A percentile compares a stretch with the other conserved stretches of the same genome.
phyloP scores from a whole-genome alignment of 2,329 filamentous ascomycete species.

The Orbilia quercus region DNA sequence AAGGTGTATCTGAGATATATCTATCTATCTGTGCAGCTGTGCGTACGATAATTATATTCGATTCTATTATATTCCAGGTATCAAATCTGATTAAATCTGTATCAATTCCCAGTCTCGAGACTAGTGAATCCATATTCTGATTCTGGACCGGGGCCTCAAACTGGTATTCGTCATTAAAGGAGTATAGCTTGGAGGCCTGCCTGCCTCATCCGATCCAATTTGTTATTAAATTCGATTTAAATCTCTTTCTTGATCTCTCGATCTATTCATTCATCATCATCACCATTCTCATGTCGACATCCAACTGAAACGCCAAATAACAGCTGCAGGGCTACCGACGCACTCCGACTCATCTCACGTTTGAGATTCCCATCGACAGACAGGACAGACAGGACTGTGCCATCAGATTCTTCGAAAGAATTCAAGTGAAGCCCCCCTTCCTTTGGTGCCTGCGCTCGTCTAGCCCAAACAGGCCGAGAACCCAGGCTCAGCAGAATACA shows the following conservation, averaged over 20 bases:
- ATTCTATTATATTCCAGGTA: too few species aligned
- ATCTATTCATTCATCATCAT: too few species aligned
- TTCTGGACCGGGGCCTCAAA: constrained; percentile 50
- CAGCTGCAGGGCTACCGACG: constrained; percentile 27
- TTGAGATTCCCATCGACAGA: constrained; percentile 45
- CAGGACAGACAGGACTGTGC: constrained; percentile 2
- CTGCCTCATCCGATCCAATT: too few species aligned
- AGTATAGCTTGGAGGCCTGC: too few species aligned
- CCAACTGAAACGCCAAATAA: too few species aligned
- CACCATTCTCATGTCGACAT: too few species aligned
- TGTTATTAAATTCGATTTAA: too few species aligned
- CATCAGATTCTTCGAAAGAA: constrained; percentile 3
- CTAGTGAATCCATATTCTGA: constrained; percentile 33
- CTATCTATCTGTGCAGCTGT: too few species aligned
- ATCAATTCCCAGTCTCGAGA: too few species aligned
- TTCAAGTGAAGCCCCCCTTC: not conserved
- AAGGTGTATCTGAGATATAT: too few species aligned
- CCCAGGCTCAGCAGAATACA: constrained; percentile 13
- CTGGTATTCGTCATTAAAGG: constrained; percentile 35
- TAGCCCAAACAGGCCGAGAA: constrained; percentile 19
- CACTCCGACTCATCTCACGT: constrained; percentile 49
- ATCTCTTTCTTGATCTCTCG: too few species aligned
- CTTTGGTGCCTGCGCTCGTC: constrained; percentile 14
- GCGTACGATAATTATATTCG: not conserved
- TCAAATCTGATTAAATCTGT: too few species aligned